These are phyloP conservation scores for Diaporthe helianthi DNA, from an alignment of 2,329 filamentous ascomycete species.

Conservation along the genomic window DNA sequence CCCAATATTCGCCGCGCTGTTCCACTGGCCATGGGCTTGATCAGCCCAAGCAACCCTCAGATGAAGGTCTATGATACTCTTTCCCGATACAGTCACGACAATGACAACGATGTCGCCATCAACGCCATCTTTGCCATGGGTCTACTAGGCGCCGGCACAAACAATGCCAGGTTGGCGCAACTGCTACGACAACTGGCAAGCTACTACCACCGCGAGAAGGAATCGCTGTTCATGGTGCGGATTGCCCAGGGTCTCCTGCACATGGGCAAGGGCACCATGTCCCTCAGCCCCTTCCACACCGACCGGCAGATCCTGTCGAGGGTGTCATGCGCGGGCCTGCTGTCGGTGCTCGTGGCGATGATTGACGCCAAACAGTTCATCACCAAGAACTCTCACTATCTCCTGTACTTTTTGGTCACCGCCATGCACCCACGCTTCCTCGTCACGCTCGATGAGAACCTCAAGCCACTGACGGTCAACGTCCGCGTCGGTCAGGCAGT, in stretches of 20 bases:
- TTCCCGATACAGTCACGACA: constrained; percentile 97
- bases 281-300: constrained; percentile 98
- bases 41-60: constrained; percentile 97
- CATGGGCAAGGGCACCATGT: constrained; percentile 98
- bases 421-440: constrained; percentile 98
- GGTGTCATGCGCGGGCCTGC: constrained; percentile 86
- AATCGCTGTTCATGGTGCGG: constrained; percentile 97
- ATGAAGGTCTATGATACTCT: constrained; percentile 99
- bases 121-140: constrained; percentile 99
- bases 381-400: constrained; percentile 77
- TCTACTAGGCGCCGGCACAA: constrained; percentile 93
- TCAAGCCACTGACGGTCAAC: constrained; percentile 93
- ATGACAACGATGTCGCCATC: constrained; percentile 96
- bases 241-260: constrained; percentile 97
- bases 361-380: constrained; percentile 92
- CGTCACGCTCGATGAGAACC: constrained; percentile 91
- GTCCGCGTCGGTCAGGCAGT: constrained; percentile 98
- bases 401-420: constrained; percentile 95
- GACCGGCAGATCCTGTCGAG: constrained; percentile 94
- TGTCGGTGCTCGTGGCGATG: constrained; percentile 90
- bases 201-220: constrained; percentile 97
- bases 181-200: constrained; percentile 92
- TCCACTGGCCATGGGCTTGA: constrained; percentile 92
- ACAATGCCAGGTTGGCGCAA: constrained; percentile 96
- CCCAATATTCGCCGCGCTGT: constrained; percentile 96